phyloP scores from a whole-genome alignment of 306 rosid species.

The Oxytropis ochrocephala region DNA sequence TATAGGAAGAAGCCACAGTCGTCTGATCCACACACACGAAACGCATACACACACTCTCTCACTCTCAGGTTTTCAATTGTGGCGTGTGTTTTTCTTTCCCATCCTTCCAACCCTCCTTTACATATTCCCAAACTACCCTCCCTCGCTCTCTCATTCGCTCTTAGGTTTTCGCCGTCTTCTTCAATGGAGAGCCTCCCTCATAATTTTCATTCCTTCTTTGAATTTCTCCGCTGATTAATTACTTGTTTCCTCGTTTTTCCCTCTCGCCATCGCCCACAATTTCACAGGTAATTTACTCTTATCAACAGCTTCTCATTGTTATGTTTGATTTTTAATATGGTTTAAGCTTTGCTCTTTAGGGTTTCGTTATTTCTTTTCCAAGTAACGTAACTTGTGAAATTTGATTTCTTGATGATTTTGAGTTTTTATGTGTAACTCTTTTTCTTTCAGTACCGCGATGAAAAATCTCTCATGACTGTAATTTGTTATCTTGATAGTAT shows the following conservation, averaged over 20 bases:
- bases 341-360: conserved; percentile 22
- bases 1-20: conserved; percentile 25
- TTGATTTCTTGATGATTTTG: background rate
- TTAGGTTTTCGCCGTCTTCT: conserved; percentile 13
- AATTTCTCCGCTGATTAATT: conserved; percentile 5
- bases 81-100: background rate
- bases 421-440: background rate
- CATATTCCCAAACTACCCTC: conserved; percentile 22
- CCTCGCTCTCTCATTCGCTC: background rate
- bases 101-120: conserved; percentile 18
- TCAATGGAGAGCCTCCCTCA: background rate
- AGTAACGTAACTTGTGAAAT: background rate
- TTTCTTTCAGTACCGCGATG: background rate
- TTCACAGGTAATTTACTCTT: conserved; percentile 14
- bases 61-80: background rate
- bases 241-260: background rate
- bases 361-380: conserved; percentile 25
- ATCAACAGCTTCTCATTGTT: background rate
- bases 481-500: background rate
- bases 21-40: conserved; percentile 23
- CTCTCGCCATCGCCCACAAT: background rate
- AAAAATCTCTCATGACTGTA: background rate
- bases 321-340: background rate
- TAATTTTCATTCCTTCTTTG: background rate
- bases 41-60: background rate